Percentiles rank a stretch among this genome's conserved stretches.
Conservation (phyloP, 805 yeast species). For the Yueomyces sp. region DNA sequence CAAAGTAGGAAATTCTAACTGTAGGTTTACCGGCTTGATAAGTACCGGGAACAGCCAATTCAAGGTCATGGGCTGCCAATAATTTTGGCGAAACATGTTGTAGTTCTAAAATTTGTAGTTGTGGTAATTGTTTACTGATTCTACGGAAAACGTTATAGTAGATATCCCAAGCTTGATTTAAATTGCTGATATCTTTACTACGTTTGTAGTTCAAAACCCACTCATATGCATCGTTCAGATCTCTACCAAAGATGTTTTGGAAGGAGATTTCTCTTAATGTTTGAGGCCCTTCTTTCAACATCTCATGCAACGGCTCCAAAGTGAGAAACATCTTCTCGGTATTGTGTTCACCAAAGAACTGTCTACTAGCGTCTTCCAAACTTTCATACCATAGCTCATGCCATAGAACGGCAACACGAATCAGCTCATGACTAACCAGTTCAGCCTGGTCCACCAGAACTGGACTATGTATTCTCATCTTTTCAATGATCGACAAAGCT, state of each 20-base stretch:
- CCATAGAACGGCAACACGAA: conserved; percentile 92
- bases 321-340: conserved; percentile 90
- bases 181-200: conserved; percentile 72
- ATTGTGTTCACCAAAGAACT: conserved; percentile 87
- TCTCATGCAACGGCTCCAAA: conserved; percentile 74
- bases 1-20: conserved; percentile 59
- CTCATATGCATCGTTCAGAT: conserved; percentile 80
- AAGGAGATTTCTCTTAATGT: conserved; percentile 88
- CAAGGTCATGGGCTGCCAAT: conserved; percentile 62
- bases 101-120: conserved; percentile 69
- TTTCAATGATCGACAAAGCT: conserved; percentile 80
- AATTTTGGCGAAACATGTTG: conserved; percentile 91
- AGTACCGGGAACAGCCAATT: conserved; percentile 89
- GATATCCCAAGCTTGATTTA: conserved; percentile 97
- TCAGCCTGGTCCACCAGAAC: conserved; percentile 83
- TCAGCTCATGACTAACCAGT: conserved; percentile 82
- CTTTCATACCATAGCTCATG: conserved; percentile 98
- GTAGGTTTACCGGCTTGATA: conserved; percentile 76
- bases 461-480: conserved; percentile 82
- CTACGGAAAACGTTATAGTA: conserved; percentile 88
- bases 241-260: conserved; percentile 87
- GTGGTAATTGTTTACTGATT: conserved; percentile 80
- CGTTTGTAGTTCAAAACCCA: conserved; percentile 82
- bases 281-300: conserved; percentile 78
- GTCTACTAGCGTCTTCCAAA: conserved; percentile 87